These are phyloP conservation scores for Monoraphidium neglectum DNA, from an alignment of 139 green algal species.

Conservation along the genomic window DNA sequence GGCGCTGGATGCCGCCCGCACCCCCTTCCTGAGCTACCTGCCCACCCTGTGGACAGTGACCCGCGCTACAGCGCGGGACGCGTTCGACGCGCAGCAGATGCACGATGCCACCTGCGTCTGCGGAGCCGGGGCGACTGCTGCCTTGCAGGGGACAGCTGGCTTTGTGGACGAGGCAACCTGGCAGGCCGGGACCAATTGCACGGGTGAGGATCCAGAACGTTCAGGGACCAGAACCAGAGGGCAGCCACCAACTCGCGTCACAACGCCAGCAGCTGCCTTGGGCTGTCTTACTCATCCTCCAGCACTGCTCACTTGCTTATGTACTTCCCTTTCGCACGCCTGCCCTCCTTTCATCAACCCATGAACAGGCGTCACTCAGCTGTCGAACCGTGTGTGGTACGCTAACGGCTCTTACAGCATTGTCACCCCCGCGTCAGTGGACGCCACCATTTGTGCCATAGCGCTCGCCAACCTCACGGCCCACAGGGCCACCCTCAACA, in stretches of 20 bases:
- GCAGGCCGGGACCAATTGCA: conserved; percentile 1
- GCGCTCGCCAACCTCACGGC: conserved; percentile 24
- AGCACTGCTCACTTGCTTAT: not conserved
- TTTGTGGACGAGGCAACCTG: conserved; percentile 4
- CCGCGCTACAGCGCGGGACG: conserved; percentile 10
- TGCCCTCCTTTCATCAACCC: too few relatives aligned
- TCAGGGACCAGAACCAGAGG: not conserved
- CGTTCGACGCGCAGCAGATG: conserved; percentile 32
- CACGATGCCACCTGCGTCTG: conserved; percentile 24
- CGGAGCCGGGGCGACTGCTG: not conserved
- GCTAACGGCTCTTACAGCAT: conserved; percentile 8
- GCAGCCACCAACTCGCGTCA: too few relatives aligned
- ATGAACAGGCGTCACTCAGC: too few relatives aligned
- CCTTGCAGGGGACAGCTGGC: conserved; percentile 7
- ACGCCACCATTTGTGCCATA: not conserved
- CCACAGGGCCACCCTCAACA: conserved; percentile 19
- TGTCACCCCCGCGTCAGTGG: not conserved
- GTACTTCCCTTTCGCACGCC: too few relatives aligned
- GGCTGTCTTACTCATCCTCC: not conserved
- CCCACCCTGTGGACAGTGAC: conserved; percentile 12
- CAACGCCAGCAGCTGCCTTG: too few relatives aligned
- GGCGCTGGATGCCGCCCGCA: not conserved
- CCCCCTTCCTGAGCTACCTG: conserved; percentile 9
- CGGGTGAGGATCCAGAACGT: not conserved
- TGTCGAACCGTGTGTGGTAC: not conserved